Percentiles rank a stretch among this genome's conserved stretches.
Evolutionary conservation across 192 early-diverging fungal species (phyloP).

Genomic region (Chytriomyces confervae): DNA sequence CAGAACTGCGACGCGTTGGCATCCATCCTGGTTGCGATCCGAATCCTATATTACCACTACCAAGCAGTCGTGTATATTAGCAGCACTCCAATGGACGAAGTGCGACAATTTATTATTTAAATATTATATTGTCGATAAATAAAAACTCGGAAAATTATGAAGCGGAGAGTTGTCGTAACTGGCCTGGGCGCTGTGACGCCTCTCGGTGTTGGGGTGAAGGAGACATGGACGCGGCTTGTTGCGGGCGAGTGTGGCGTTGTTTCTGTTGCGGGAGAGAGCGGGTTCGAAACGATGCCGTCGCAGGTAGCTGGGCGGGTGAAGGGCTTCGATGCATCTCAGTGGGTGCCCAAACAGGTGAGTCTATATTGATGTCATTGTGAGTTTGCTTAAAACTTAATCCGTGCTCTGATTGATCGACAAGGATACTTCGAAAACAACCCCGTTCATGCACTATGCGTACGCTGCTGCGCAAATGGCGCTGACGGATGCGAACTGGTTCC

Average conservation of each 20-base stretch:
- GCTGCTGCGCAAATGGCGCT: conserved; percentile 84
- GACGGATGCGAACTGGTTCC: conserved; percentile 77
- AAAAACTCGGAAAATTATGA: neutral
- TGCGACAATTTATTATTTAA: neutral
- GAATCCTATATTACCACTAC: too few relatives aligned
- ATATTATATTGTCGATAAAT: neutral
- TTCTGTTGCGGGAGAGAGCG: conserved; percentile 56
- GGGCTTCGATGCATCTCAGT: conserved; percentile 73
- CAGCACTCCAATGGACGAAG: neutral
- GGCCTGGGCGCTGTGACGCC: conserved; percentile 93
- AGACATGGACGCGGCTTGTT: conserved; percentile 76
- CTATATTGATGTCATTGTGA: neutral
- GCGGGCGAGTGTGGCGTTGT: conserved; percentile 77
- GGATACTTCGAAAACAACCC: conserved; percentile 79
- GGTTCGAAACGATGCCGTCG: conserved; percentile 70
- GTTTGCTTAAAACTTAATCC: neutral
- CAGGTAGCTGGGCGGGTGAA: conserved; percentile 77
- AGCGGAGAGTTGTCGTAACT: conserved; percentile 87
- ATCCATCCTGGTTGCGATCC: too few relatives aligned
- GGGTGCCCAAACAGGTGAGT: conserved; percentile 75
- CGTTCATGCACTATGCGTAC: conserved; percentile 88
- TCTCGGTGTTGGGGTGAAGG: conserved; percentile 74
- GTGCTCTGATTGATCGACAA: conserved; percentile 28
- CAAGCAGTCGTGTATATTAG: too few relatives aligned
- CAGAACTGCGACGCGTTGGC: too few relatives aligned